phyloP scores from a whole-genome alignment of 352 stramenopile species.

The Blastocystis sp. region DNA sequence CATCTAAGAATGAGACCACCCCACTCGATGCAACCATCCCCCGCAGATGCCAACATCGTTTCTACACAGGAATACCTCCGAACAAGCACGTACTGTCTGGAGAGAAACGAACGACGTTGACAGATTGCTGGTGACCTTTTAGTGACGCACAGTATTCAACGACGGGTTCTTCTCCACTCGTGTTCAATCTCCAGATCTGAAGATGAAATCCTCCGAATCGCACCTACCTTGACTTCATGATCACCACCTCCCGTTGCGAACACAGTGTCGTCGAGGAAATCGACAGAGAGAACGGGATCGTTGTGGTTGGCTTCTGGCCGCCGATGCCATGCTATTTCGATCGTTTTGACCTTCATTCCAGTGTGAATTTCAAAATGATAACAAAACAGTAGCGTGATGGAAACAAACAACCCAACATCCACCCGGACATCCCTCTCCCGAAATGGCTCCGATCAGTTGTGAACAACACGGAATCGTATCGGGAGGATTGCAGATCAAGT shows the following conservation, averaged over 20 bases:
- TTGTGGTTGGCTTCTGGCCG: slow-evolving; percentile 44
- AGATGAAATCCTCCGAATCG: not conserved
- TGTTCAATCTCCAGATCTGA: slow-evolving; percentile 51
- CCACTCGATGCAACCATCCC: not conserved
- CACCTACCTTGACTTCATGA: slow-evolving; percentile 25
- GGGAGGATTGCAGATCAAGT: slow-evolving; percentile 40
- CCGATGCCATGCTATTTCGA: slow-evolving; percentile 42
- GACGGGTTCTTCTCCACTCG: slow-evolving; percentile 23
- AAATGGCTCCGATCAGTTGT: not conserved
- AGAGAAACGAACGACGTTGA: slow-evolving; percentile 49
- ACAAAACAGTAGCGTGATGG: not conserved
- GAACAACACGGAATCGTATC: slow-evolving; percentile 42
- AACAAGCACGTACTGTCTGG: not conserved
- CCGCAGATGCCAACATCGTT: slow-evolving; percentile 8
- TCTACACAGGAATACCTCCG: not conserved
- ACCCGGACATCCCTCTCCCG: not conserved
- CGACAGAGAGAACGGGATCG: slow-evolving; percentile 39
- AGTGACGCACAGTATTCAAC: slow-evolving; percentile 35
- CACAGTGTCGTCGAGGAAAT: slow-evolving; percentile 17
- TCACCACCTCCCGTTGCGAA: slow-evolving; percentile 41
- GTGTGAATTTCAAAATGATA: not conserved
- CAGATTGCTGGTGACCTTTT: slow-evolving; percentile 21
- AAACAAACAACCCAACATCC: not conserved
- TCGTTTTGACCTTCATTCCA: slow-evolving; percentile 40
- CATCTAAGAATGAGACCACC: slow-evolving; percentile 9